phyloP scores from a whole-genome alignment of 208 protist species.

The Trichomonas vaginalis region DNA sequence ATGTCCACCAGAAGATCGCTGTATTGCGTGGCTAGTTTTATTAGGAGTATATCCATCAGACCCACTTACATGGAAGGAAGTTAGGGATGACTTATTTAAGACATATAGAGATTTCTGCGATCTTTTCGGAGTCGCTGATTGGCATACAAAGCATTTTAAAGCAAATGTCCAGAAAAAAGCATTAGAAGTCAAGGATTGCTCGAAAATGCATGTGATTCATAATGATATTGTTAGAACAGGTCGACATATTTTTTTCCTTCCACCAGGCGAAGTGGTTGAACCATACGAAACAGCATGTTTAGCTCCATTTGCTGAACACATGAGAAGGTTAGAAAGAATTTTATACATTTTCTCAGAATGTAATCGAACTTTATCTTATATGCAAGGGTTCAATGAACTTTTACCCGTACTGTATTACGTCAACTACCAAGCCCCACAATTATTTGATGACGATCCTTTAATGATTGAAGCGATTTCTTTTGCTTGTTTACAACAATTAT shows the following conservation, averaged over 20 bases:
- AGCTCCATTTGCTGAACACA: background rate
- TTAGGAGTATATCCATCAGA: background rate
- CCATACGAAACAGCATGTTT: background rate
- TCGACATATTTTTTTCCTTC: background rate
- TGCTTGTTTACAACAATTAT: background rate
- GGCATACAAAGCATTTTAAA: background rate
- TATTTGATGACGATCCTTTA: background rate
- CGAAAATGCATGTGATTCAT: background rate
- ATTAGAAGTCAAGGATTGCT: background rate
- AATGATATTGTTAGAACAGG: background rate
- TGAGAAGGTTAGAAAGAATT: background rate
- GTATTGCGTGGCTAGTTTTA: background rate
- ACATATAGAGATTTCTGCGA: background rate
- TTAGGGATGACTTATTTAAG: no score
- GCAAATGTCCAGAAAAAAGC: background rate
- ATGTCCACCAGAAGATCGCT: slow-evolving; percentile 1
- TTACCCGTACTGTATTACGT: background rate
- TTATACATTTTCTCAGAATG: background rate
- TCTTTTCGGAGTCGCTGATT: background rate
- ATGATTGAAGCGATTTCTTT: background rate
- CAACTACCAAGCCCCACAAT: background rate
- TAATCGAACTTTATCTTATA: background rate
- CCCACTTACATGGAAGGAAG: background rate
- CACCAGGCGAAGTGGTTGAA: background rate
- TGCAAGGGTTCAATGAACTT: background rate